These are phyloP conservation scores for Acmispon strigosus DNA, from an alignment of 306 rosid genomes.

Conservation along the genomic window DNA sequence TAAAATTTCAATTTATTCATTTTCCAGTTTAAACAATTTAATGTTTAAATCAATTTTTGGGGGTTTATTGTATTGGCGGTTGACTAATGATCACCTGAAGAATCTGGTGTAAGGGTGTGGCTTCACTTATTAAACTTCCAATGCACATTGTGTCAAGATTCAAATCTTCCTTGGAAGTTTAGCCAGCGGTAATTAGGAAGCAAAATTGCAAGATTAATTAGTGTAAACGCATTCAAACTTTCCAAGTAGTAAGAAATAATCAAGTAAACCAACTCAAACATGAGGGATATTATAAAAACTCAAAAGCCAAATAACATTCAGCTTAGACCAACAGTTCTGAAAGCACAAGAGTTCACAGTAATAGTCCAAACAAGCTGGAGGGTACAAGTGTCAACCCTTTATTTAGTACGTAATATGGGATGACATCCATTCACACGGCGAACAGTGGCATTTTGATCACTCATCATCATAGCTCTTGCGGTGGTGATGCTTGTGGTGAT, in stretches of 20 bases:
- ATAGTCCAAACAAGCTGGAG: conserved; percentile 9
- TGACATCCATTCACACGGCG: conserved; percentile 21
- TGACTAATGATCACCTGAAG: no score
- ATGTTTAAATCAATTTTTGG: no score
- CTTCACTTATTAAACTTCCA: no score
- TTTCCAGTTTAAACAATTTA: no score
- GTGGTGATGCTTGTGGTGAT: conserved; percentile 48
- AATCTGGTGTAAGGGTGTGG: no score
- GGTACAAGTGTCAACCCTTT: conserved; percentile 38
- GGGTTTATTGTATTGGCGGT: no score
- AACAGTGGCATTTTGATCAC: conserved; percentile 26
- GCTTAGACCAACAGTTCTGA: conserved; percentile 14
- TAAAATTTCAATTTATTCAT: no score
- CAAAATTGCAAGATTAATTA: neutral
- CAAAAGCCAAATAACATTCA: conserved; percentile 12
- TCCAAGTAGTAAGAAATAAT: neutral
- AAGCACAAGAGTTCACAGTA: conserved; percentile 20
- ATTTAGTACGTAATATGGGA: conserved; percentile 52
- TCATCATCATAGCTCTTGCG: conserved; percentile 67
- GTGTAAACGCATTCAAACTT: no score
- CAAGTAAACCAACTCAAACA: conserved; percentile 14
- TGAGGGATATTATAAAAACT: neutral
- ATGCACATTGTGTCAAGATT: neutral
- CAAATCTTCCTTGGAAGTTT: neutral
- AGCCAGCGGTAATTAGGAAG: neutral